A percentile compares a stretch with the other conserved stretches of the same genome.
phyloP scores from a whole-genome alignment of 2,329 filamentous ascomycete genomes.

The Cladosporium sp. region DNA sequence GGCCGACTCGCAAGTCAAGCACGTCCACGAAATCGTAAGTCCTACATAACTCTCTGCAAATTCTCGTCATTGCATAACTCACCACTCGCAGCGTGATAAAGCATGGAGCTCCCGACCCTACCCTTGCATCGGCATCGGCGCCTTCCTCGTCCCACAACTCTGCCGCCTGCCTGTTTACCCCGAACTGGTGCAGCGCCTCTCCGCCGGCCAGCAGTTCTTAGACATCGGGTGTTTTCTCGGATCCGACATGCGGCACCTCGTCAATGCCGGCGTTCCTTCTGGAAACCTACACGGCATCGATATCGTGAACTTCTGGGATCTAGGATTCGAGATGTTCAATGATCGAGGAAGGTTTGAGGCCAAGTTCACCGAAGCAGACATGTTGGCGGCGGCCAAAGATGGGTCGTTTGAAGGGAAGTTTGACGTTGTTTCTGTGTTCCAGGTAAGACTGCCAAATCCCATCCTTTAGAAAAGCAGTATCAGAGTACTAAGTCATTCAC shows the following conservation, averaged over 20 bases:
- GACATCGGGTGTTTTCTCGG: slow-evolving; percentile 37
- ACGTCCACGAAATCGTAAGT: slow-evolving; percentile 33
- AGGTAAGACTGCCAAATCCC: slow-evolving; percentile 8
- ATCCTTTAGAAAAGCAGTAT: no score
- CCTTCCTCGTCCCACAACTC: slow-evolving; percentile 21
- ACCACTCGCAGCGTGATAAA: slow-evolving; percentile 17
- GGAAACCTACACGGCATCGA: slow-evolving; percentile 30
- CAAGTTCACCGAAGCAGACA: slow-evolving; percentile 27
- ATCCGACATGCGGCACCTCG: slow-evolving; percentile 34
- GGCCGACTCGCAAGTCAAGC: slow-evolving; percentile 22
- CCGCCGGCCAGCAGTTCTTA: slow-evolving; percentile 32
- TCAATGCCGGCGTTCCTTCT: slow-evolving; percentile 30
- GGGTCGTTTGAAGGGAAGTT: slow-evolving; percentile 31
- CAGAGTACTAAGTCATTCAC: no score
- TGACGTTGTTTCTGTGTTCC: slow-evolving; percentile 37
- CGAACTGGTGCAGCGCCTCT: slow-evolving; percentile 19
- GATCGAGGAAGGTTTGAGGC: slow-evolving; percentile 29
- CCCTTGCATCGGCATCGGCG: slow-evolving; percentile 23
- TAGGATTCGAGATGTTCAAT: slow-evolving; percentile 33
- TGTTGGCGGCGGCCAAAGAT: slow-evolving; percentile 25
- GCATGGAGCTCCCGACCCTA: slow-evolving; percentile 23
- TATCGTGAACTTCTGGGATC: slow-evolving; percentile 27
- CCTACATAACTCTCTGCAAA: no score
- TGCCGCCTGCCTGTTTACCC: slow-evolving; percentile 16
- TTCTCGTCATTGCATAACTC: not conserved